These are phyloP conservation scores for Carex scoparia DNA, from an alignment of 176 grass and related monocot species.

Conservation along the genomic window DNA sequence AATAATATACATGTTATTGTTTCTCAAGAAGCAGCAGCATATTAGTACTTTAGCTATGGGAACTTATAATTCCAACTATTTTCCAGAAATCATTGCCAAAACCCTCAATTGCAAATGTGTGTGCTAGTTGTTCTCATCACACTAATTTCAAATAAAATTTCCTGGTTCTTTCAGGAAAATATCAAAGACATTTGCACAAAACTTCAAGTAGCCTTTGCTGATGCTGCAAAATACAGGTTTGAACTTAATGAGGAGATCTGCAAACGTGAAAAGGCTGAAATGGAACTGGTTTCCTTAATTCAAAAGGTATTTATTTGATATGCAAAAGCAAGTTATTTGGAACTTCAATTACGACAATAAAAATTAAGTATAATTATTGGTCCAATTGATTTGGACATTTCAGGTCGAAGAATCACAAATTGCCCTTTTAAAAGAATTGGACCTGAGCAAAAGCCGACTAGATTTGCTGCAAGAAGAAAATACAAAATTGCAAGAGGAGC, in stretches of 20 bases:
- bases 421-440: not conserved
- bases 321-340: not conserved
- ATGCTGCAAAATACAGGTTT: not conserved
- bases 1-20: not conserved
- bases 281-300: not conserved
- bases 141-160: not conserved
- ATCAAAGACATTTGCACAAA: not conserved
- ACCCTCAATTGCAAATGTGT: not conserved
- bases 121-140: too few relatives aligned
- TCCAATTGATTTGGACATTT: not conserved
- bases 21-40: not conserved
- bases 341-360: not conserved
- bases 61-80: too few relatives aligned
- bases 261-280: constrained; percentile 1
- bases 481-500: too few relatives aligned
- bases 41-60: not conserved
- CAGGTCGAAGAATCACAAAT: constrained; percentile 18
- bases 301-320: not conserved
- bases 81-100: constrained; percentile 3
- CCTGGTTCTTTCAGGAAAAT: not conserved
- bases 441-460: too few relatives aligned
- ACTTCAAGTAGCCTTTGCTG: not conserved
- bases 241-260: not conserved
- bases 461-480: too few relatives aligned
- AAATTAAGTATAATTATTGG: not conserved